Evolutionary conservation across 441 rosid genomes (phyloP).

Genomic region (Mallotus japonicus): DNA sequence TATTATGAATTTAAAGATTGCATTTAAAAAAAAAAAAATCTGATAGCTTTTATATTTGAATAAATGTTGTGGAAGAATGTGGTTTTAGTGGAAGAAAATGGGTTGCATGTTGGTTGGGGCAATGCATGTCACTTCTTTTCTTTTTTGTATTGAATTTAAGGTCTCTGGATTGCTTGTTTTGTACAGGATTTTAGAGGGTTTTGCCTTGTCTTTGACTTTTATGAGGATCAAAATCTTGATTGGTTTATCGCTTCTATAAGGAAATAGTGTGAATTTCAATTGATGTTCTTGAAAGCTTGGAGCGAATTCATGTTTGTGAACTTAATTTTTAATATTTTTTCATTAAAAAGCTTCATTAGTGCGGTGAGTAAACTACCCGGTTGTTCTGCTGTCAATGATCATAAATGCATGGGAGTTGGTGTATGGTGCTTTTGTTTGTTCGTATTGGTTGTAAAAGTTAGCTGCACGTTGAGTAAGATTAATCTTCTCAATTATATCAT

Average conservation of each 20-base stretch:
- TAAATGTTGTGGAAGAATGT: not conserved
- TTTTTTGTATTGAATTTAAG: not conserved
- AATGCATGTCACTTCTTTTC: not conserved
- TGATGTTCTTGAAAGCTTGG: not conserved
- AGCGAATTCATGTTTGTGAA: not conserved
- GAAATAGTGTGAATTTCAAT: not conserved
- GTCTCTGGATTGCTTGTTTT: not conserved
- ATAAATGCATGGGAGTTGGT: not conserved
- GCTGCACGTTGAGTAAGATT: not conserved
- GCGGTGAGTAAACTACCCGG: not conserved
- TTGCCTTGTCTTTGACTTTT: not conserved
- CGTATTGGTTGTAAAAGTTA: not conserved
- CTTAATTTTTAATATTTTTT: not conserved
- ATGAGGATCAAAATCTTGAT: not conserved
- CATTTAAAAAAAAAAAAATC: too few relatives aligned
- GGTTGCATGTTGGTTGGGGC: constrained; percentile 1
- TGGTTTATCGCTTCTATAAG: not conserved
- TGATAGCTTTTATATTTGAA: not conserved
- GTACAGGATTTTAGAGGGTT: not conserved
- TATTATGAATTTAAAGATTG: not conserved
- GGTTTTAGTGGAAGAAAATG: constrained; percentile 1
- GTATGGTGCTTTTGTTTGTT: not conserved
- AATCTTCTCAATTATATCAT: not conserved
- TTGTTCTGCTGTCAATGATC: not conserved
- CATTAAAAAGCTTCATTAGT: not conserved